phyloP scores from a whole-genome alignment of 805 yeast species.

The Metschnikowia anglica region DNA sequence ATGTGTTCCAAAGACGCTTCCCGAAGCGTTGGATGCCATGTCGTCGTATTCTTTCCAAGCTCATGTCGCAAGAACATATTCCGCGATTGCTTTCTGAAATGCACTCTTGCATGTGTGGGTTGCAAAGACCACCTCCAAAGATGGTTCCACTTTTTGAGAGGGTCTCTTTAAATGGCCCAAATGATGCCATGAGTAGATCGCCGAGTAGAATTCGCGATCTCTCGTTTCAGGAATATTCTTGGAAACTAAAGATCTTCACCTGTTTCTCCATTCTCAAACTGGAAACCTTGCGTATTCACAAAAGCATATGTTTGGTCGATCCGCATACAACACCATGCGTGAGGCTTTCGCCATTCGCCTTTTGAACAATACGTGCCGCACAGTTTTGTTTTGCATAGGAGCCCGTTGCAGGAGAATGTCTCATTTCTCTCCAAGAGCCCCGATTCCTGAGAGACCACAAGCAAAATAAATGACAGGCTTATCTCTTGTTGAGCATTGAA shows the following conservation, averaged over 20 bases:
- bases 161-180: too few species aligned
- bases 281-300: not conserved
- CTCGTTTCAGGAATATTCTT: not conserved
- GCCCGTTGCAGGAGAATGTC: too few species aligned
- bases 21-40: not conserved
- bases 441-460: too few species aligned
- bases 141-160: not conserved
- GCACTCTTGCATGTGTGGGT: not conserved
- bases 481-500: too few species aligned
- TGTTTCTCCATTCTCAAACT: not conserved
- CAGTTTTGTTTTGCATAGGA: too few species aligned
- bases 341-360: not conserved
- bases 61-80: not conserved
- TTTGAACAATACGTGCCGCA: too few species aligned
- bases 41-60: not conserved
- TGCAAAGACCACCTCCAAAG: not conserved
- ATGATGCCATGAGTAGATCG: too few species aligned
- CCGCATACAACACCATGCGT: not conserved
- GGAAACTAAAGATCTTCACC: not conserved
- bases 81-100: conserved; percentile 1
- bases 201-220: too few species aligned
- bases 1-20: not conserved
- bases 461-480: too few species aligned
- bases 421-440: too few species aligned
- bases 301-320: not conserved